Base-by-base conservation (phyloP, 2,329 filamentous ascomycete species). In the Emmonsiellopsis sp. region DNA sequence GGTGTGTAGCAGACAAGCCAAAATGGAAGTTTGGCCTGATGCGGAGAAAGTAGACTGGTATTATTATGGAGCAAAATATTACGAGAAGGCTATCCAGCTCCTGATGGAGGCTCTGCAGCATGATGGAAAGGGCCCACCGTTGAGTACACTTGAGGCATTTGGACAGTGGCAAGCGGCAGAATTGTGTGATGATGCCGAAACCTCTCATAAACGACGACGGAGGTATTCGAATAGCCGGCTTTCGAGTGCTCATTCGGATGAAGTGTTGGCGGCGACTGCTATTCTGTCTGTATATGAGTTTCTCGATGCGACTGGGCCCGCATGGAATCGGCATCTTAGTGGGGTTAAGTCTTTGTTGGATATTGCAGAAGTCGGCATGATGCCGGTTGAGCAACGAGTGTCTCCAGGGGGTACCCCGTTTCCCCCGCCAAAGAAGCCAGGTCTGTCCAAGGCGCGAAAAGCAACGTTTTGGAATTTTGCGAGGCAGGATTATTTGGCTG, bases 401-500 rank as follows among this genome's bases (percentile, higher is more conserved):
- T 72, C 71, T 14, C 75, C 77, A 27, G 72, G 74, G 31, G 64
- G 65, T 17, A 56, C 60, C 34, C 55, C 62, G 2, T 60, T 64
- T 45, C 62, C 63, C 36, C 56, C 63, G 54, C 40, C 64, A 56
- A 69, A 63, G 49, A 66, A 61, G 46, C 57, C 63, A 3, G 68
- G 68, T n/a, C 74, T 78, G 2, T 81, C 77, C 2, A 79, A 78
- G 62, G 79, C 74, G 9, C 74, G 81, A 17, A 75, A 71, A 62
- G 81, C 82, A 6, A 81, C 80, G 0, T 85, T 85, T 62, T 85
- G 82, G 82, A 84, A 84, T 58, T 82, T 85, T 63, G 82, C 82
- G 13, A 72, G 82, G 27, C 82, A 85, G 60, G 82, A 85, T 58
- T 82, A 84, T 68, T 69, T 85, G 33, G 77, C 80, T 61, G 82